These are phyloP conservation scores for Hordeum pubiflorum DNA, from an alignment of 202 grass and related monocot genomes.

Conservation along the genomic window DNA sequence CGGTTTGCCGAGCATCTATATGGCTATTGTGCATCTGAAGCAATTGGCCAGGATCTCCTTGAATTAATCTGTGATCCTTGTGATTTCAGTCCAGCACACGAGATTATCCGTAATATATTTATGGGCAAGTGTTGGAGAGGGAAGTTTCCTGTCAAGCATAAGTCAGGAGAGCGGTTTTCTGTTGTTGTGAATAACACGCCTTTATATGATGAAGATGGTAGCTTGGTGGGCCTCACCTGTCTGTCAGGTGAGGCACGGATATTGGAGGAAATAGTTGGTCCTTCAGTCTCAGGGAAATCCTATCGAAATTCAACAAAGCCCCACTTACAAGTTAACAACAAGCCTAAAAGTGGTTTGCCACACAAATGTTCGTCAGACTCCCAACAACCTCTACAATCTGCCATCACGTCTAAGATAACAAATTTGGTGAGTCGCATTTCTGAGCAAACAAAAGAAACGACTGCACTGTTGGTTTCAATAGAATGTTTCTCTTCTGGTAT, in stretches of 20 bases:
- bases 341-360: slow-evolving; percentile 35
- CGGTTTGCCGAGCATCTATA: slow-evolving; percentile 72
- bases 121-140: slow-evolving; percentile 83
- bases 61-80: slow-evolving; percentile 53
- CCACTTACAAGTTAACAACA: slow-evolving; percentile 16
- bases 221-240: slow-evolving; percentile 72
- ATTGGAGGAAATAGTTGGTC: slow-evolving; percentile 51
- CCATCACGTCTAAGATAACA: slow-evolving; percentile 78
- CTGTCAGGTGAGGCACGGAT: slow-evolving; percentile 58
- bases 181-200: slow-evolving; percentile 72
- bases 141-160: slow-evolving; percentile 74
- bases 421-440: slow-evolving; percentile 59
- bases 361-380: slow-evolving; percentile 40
- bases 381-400: slow-evolving; percentile 53
- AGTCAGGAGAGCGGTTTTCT: slow-evolving; percentile 60
- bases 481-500: slow-evolving; percentile 7
- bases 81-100: slow-evolving; percentile 39
- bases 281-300: slow-evolving; percentile 37
- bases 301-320: slow-evolving; percentile 23
- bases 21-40: slow-evolving; percentile 75
- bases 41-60: slow-evolving; percentile 64
- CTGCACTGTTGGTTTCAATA: slow-evolving; percentile 13
- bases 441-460: not conserved
- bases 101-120: slow-evolving; percentile 50
- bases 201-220: slow-evolving; percentile 81